Conservation (phyloP, 1,284 basidiomycete species). For the Schizophyllum amplum region DNA sequence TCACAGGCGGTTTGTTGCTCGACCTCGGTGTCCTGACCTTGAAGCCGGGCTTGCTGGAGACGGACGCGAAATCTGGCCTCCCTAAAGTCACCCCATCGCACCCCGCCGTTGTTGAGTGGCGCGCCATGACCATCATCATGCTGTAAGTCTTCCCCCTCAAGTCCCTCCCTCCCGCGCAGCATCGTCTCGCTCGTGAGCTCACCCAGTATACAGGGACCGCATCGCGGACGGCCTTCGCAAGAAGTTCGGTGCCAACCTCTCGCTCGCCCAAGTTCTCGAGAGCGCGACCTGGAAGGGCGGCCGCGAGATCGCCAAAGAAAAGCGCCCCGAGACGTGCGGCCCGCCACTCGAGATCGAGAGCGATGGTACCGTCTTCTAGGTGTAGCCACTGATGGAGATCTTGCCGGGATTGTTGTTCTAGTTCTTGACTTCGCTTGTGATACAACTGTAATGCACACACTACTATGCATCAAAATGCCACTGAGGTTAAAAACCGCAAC, state of each 20-base stretch:
- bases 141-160: conserved; percentile 47
- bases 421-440: no score
- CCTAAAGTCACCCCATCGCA: conserved; percentile 67
- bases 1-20: conserved; percentile 74
- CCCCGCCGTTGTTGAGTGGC: conserved; percentile 92
- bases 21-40: conserved; percentile 76
- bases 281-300: conserved; percentile 95
- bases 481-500: no score
- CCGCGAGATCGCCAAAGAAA: conserved; percentile 79
- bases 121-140: conserved; percentile 88
- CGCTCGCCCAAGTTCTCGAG: conserved; percentile 85
- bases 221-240: conserved; percentile 66
- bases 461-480: no score
- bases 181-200: not conserved
- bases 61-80: conserved; percentile 42
- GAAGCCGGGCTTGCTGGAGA: conserved; percentile 38
- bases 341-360: conserved; percentile 86
- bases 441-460: no score
- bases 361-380: conserved; percentile 77
- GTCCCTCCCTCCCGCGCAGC: conserved; percentile 1
- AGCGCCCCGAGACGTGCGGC: conserved; percentile 66
- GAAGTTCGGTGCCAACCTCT: conserved; percentile 46
- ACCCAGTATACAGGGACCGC: conserved; percentile 56
- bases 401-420: not conserved
- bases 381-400: not conserved